Percentiles rank a stretch among this genome's conserved stretches.
Evolutionary conservation across 2,329 filamentous ascomycete species (phyloP).

Genomic region (Pseudogymnoascus sp.): DNA sequence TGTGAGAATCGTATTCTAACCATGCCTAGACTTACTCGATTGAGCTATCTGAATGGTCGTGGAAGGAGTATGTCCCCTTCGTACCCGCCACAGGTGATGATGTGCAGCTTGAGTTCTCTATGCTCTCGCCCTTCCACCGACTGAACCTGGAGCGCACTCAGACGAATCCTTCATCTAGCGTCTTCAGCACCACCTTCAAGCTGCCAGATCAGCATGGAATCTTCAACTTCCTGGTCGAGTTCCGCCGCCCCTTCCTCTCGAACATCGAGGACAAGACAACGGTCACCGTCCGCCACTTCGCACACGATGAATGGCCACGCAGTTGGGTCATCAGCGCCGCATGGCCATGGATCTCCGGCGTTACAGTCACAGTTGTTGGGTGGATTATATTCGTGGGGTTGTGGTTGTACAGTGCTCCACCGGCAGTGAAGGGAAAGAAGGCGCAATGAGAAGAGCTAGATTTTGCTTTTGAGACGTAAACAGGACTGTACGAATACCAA

Average conservation of each 20-base stretch:
- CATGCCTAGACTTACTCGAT: conserved; percentile 39
- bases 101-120: conserved; percentile 93
- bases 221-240: conserved; percentile 97
- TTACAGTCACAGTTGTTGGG: conserved; percentile 73
- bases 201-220: conserved; percentile 97
- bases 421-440: conserved; percentile 34
- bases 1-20: neutral
- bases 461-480: conserved; percentile 4
- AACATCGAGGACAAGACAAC: conserved; percentile 89
- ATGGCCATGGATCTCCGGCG: conserved; percentile 90
- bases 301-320: conserved; percentile 92
- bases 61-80: conserved; percentile 70
- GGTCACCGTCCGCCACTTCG: conserved; percentile 91
- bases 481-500: conserved; percentile 11
- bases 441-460: conserved; percentile 24
- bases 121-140: conserved; percentile 96
- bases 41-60: conserved; percentile 76
- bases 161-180: conserved; percentile 57
- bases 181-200: conserved; percentile 68
- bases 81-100: conserved; percentile 59
- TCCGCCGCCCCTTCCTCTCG: conserved; percentile 88
- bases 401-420: conserved; percentile 73
- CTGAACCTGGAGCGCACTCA: conserved; percentile 56
- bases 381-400: conserved; percentile 79
- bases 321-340: conserved; percentile 84